Conservation (phyloP, 768 basidiomycete genomes). For the Rubroboletus pulcherrimus region DNA sequence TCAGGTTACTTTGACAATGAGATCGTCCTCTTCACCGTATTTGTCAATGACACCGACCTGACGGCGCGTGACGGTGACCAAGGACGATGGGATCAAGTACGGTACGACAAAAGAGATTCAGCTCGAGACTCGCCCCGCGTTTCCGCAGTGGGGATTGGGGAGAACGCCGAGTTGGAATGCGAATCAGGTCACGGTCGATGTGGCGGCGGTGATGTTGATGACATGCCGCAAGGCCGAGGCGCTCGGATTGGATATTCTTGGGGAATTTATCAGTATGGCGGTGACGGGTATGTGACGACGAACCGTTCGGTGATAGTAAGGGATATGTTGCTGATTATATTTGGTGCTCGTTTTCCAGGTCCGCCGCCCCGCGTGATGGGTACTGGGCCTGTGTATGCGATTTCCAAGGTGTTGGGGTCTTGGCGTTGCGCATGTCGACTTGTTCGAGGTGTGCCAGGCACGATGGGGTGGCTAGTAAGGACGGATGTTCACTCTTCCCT, state of each 20-base stretch:
- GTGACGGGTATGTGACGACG: constrained; percentile 49
- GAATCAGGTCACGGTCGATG: constrained; percentile 81
- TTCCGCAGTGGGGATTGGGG: constrained; percentile 75
- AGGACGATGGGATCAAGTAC: constrained; percentile 76
- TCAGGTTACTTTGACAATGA: constrained; percentile 62
- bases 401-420: constrained; percentile 78
- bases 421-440: constrained; percentile 63
- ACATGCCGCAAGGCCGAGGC: constrained; percentile 72
- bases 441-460: constrained; percentile 59
- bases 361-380: constrained; percentile 86
- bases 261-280: constrained; percentile 68
- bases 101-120: constrained; percentile 68
- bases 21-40: constrained; percentile 73
- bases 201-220: constrained; percentile 83
- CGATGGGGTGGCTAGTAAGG: not conserved
- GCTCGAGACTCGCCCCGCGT: constrained; percentile 65
- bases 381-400: constrained; percentile 79
- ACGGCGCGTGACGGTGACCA: constrained; percentile 48
- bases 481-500: not conserved
- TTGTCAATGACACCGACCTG: constrained; percentile 57
- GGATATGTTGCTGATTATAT: not conserved
- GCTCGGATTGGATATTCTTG: constrained; percentile 71
- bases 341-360: constrained; percentile 35
- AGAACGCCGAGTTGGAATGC: constrained; percentile 84
- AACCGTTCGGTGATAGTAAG: not conserved